phyloP scores from a whole-genome alignment of 2,329 filamentous ascomycete species.

The Aspergillus candidus region DNA sequence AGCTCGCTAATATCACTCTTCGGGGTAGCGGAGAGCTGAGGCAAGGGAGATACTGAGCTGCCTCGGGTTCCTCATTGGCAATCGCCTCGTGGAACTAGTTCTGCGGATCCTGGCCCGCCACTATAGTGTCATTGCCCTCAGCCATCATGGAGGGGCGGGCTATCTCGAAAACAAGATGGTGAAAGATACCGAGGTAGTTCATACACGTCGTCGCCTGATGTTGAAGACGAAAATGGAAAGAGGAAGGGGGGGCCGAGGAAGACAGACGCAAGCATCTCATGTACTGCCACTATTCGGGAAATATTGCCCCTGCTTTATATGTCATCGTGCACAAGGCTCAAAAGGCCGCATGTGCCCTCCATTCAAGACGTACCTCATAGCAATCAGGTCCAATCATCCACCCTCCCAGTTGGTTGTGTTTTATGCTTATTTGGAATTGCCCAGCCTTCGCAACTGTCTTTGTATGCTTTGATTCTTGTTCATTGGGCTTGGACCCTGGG shows the following conservation, averaged over 20 bases:
- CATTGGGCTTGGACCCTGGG: not conserved
- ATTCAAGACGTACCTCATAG: conserved; percentile 3
- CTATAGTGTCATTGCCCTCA: conserved; percentile 4
- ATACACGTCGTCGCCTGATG: too few relatives aligned
- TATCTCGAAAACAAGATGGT: not conserved
- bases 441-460: not conserved
- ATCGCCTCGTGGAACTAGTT: conserved; percentile 6
- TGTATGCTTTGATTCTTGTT: not conserved
- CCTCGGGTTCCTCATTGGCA: conserved; percentile 15
- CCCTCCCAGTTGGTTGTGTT: conserved; percentile 1
- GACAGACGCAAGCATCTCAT: conserved; percentile 10
- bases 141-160: not conserved
- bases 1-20: conserved; percentile 11
- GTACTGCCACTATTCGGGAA: conserved; percentile 15
- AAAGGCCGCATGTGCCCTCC: conserved; percentile 14
- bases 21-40: conserved; percentile 12
- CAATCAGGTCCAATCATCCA: conserved; percentile 1
- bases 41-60: conserved; percentile 7
- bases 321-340: conserved; percentile 13
- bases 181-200: not conserved
- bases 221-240: not conserved
- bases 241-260: conserved; percentile 3
- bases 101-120: conserved; percentile 5
- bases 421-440: too few relatives aligned
- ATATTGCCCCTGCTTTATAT: conserved; percentile 8